phyloP scores from a whole-genome alignment of 2,329 filamentous ascomycete species.

The Paracorniculantispora psalliotae region DNA sequence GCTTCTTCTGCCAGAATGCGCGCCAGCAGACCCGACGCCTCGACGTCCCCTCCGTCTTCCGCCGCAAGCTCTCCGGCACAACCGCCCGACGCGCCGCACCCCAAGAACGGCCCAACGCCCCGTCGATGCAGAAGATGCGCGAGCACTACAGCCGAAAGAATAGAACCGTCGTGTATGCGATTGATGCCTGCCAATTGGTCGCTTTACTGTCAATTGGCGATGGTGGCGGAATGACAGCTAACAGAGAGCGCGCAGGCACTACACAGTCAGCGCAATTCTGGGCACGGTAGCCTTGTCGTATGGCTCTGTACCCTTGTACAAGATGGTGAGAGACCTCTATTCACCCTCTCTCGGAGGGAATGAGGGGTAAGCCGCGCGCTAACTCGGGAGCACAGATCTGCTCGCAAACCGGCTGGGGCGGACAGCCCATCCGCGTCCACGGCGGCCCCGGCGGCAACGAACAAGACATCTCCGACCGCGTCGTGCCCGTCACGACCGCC shows the following conservation, averaged over 20 bases:
- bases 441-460: slow-evolving; percentile 44
- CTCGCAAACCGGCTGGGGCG: slow-evolving; percentile 84
- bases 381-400: slow-evolving; percentile 55
- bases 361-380: not conserved
- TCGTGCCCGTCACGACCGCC: slow-evolving; percentile 74
- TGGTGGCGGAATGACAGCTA: not conserved
- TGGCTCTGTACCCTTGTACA: slow-evolving; percentile 80
- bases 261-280: slow-evolving; percentile 70
- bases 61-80: slow-evolving; percentile 30
- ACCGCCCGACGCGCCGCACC: slow-evolving; percentile 21
- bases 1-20: slow-evolving; percentile 33
- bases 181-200: slow-evolving; percentile 5
- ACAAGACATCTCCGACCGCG: slow-evolving; percentile 64
- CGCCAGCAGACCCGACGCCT: slow-evolving; percentile 24
- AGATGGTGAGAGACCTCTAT: slow-evolving; percentile 57
- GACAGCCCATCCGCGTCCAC: slow-evolving; percentile 83
- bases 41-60: slow-evolving; percentile 20
- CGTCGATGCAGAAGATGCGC: slow-evolving; percentile 58
- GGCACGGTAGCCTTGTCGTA: slow-evolving; percentile 77
- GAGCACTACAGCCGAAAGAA: slow-evolving; percentile 64
- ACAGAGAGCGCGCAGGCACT: slow-evolving; percentile 49
- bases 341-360: slow-evolving; percentile 9
- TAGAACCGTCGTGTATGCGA: slow-evolving; percentile 47
- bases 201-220: not conserved
- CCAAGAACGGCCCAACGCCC: slow-evolving; percentile 21